Percentiles rank a stretch among this genome's conserved stretches.
Conservation (phyloP, 1,139 yeast genomes). For the Hansenula lynferdii region DNA sequence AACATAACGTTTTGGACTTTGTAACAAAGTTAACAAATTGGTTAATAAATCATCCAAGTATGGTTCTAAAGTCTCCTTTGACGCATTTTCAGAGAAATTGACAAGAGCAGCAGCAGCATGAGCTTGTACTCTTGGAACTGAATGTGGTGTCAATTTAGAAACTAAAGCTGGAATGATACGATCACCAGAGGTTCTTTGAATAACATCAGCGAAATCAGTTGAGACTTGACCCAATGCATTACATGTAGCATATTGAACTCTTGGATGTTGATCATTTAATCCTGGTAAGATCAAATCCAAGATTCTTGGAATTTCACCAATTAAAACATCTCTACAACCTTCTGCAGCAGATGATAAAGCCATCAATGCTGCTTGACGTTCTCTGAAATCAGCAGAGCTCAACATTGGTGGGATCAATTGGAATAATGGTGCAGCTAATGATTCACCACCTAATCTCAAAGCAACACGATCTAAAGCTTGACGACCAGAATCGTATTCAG, state of each 20-base stretch:
- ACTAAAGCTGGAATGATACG: constrained; percentile 84
- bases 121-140: constrained; percentile 90
- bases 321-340: constrained; percentile 89
- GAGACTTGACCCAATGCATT: constrained; percentile 96
- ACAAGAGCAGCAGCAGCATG: constrained; percentile 99
- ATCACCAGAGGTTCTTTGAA: constrained; percentile 77
- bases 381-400: constrained; percentile 77
- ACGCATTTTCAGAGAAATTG: constrained; percentile 89
- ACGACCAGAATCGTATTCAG: constrained; percentile 87
- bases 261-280: constrained; percentile 76
- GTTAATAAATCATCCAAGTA: constrained; percentile 76
- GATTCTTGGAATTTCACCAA: constrained; percentile 74
- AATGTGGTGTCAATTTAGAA: constrained; percentile 63
- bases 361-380: constrained; percentile 96
- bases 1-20: constrained; percentile 85
- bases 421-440: constrained; percentile 81
- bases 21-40: constrained; percentile 68
- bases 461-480: constrained; percentile 90
- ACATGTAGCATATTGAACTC: constrained; percentile 97
- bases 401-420: constrained; percentile 84
- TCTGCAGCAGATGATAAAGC: constrained; percentile 96
- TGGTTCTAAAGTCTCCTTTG: constrained; percentile 84
- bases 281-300: constrained; percentile 82
- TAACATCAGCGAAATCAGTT: constrained; percentile 91
- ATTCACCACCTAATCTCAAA: constrained; percentile 75